Evolutionary conservation across 306 rosid genomes (phyloP), one percentile per base, ranked within the genome.

Genomic region (Arachis hypogaea): DNA sequence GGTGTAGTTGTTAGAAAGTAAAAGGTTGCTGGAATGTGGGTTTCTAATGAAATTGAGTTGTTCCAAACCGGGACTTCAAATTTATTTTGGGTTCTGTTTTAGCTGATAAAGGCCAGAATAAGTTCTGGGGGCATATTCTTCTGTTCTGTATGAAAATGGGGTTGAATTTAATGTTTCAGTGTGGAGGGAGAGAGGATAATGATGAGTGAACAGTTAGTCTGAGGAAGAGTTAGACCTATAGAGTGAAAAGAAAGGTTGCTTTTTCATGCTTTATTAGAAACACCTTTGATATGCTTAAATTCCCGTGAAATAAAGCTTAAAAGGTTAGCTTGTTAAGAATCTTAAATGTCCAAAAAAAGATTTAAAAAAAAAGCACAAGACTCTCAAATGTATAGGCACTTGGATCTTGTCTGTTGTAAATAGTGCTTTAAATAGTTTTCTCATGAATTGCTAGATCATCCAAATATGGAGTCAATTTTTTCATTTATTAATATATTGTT

Each of bases 221-320:
- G 66, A 59, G 50, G 51, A 16, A 58, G 51, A 59, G 5, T 49
- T 36, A 57, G 49, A 41, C 47, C 11, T 65, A 22, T 41, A 36
- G 52, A 66, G 14, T 9, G 50, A 64, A 36, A 11, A 58, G 44
- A 57, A 66, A 50, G 69, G 59, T 10, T 33, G 33, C 40, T 59
- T 79, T 79, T 73, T 73, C 45, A 66, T 57, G 29, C 49, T 11
- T 69, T 55, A 45, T 9, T 56, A 63, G 41, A 68, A 42, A 16
- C 10, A 54, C 12, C 41, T 40, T 65, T 7, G 4, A 9, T 12
- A 46, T 14, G 22, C 69, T 22, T 60, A 11, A 61, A 42, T 62
- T 69, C 64, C 69, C 41, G 7, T 40, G 68, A 58, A 58, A 9
- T 54, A 11, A 6, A 14, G 50, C 18, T 16, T 59, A 47, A 59